Evolutionary conservation across 257 asterid species (phyloP), one percentile per base, ranked within the genome.

Genomic region (Gentiana dahurica): DNA sequence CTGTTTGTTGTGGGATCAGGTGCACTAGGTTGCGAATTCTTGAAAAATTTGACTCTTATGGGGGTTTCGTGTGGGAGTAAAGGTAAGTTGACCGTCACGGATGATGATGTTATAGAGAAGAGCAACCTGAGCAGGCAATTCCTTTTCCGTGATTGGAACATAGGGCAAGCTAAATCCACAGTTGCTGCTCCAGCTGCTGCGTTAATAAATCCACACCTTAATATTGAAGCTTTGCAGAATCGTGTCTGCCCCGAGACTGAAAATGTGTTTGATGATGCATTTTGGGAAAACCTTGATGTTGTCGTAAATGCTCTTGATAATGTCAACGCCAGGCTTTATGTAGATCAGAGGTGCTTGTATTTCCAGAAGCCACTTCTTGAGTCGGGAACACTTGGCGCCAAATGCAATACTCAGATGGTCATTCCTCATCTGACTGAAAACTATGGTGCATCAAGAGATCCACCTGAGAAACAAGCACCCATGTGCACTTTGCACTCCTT

Each of bases 391-490:
- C 70, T 89, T 58, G 97, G 97, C 49, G 82, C 95, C 65, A 85
- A 85, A 75, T 89, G 97, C 77, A 89, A 89, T 54, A 89, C 95
- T 6, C 97, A 89, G 68, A 81, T 85, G 94, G 87, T 89, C 54
- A 81, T 89, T 64, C 97, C 97, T 24, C 92, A 89, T 71, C 76
- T 89, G 55, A 79, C 97, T 0, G 97, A 89, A 64, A 89, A 89
- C 61, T 89, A 89, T 68, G 97, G 97, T 53, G 97, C 97, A 33
- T 89, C 97, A 3, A 82, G 94, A 55, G 97, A 85, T 58, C 97
- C 97, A 50, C 95, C 94, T 8, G 97, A 89, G 85, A 89, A 81
- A 69, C 97, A 89, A 75, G 97, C 95, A 57, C 97, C 97, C 37
- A 89, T 89, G 95, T 89, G 97, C 68, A 89, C 95, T 52, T 82